These are phyloP conservation scores for Lipomyces yamadae DNA, from an alignment of 805 yeast species.

Conservation along the genomic window DNA sequence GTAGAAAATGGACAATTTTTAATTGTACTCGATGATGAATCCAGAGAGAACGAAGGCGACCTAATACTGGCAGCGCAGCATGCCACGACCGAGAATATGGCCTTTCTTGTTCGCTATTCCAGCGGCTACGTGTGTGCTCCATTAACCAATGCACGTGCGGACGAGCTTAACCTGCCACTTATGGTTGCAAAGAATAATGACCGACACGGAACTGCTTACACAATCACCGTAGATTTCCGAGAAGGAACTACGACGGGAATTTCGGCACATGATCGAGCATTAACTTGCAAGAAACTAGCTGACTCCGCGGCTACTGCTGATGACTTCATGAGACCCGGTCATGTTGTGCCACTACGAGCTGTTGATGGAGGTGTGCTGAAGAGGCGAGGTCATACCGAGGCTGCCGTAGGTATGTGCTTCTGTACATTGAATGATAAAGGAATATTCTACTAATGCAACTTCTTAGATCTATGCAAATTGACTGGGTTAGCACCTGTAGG, in stretches of 20 bases:
- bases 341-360: conserved; percentile 89
- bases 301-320: conserved; percentile 57
- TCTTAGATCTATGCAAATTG: conserved; percentile 68
- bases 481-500: conserved; percentile 84
- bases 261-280: conserved; percentile 89
- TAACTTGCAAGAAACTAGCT: conserved; percentile 77
- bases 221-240: conserved; percentile 83
- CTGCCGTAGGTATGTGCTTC: conserved; percentile 61
- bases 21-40: conserved; percentile 96
- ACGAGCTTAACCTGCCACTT: conserved; percentile 74
- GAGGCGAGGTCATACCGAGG: conserved; percentile 97
- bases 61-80: conserved; percentile 88
- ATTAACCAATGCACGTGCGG: conserved; percentile 75
- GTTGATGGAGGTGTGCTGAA: conserved; percentile 76
- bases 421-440: neutral
- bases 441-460: neutral
- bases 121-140: conserved; percentile 93
- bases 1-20: conserved; percentile 74
- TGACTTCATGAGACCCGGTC: conserved; percentile 92
- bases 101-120: conserved; percentile 79
- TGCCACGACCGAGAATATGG: conserved; percentile 84
- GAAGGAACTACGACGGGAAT: conserved; percentile 97
- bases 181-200: conserved; percentile 72
- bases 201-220: conserved; percentile 96
- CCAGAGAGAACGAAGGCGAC: conserved; percentile 97